Percentiles rank a stretch among this genome's conserved stretches.
These are phyloP conservation scores for Mycocalia duriaeana DNA, from an alignment of 1,284 basidiomycete species.

Conservation along the genomic window DNA sequence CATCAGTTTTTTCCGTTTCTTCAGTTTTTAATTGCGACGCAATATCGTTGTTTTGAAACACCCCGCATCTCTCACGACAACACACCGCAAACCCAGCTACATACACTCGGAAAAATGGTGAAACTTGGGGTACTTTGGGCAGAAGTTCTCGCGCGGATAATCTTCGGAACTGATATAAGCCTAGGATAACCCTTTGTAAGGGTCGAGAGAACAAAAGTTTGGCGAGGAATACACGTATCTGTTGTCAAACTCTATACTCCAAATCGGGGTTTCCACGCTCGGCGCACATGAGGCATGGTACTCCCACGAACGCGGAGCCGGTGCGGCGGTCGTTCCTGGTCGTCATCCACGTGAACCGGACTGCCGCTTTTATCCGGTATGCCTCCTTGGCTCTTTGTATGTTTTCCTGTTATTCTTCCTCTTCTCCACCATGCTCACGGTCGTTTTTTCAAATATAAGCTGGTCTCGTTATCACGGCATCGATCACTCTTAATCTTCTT, in stretches of 20 bases:
- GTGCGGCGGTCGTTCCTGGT: slow-evolving; percentile 15
- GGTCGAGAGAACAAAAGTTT: neutral
- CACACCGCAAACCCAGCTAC: neutral
- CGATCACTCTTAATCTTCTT: neutral
- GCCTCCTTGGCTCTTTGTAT: neutral
- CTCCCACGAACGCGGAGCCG: slow-evolving; percentile 11
- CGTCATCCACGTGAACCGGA: slow-evolving; percentile 11
- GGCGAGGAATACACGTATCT: neutral
- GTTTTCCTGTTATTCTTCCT: too few species aligned
- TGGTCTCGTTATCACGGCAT: neutral
- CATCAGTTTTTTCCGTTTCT: slow-evolving; percentile 2
- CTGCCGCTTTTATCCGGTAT: neutral
- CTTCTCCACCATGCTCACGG: neutral
- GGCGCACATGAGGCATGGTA: neutral
- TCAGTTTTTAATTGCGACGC: neutral
- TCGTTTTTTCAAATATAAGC: neutral
- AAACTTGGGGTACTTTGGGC: neutral
- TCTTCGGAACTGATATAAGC: neutral
- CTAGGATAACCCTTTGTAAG: neutral
- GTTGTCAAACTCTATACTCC: slow-evolving; percentile 2
- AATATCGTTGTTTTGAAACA: neutral
- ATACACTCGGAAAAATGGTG: neutral
- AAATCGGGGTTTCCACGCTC: neutral
- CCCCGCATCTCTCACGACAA: neutral
- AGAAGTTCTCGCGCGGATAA: too few species aligned